Evolutionary conservation across 345 rosid species (phyloP).

Genomic region (Conringia planisiliqua): DNA sequence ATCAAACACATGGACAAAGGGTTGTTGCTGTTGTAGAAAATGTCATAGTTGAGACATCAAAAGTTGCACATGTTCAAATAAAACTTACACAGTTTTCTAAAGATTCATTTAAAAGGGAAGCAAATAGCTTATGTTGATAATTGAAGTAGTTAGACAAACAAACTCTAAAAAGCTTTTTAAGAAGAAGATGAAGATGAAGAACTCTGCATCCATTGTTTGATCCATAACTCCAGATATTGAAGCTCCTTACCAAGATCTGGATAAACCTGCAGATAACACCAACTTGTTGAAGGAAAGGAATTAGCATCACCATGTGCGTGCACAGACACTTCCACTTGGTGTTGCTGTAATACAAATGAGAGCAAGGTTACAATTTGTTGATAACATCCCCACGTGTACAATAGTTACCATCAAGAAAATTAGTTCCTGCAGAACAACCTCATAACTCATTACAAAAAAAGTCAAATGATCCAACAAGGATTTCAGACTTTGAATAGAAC

Average conservation of each 20-base stretch:
- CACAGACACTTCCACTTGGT: too few relatives aligned
- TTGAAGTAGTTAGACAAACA: neutral
- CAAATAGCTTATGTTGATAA: neutral
- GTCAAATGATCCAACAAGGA: too few relatives aligned
- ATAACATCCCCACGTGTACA: too few relatives aligned
- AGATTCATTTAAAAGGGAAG: neutral
- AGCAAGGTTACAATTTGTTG: too few relatives aligned
- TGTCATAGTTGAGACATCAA: neutral
- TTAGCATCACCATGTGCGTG: too few relatives aligned
- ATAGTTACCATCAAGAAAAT: too few relatives aligned
- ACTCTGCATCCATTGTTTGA: slow-evolving; percentile 32
- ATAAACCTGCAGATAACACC: slow-evolving; percentile 60
- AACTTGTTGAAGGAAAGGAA: slow-evolving; percentile 63
- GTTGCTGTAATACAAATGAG: too few relatives aligned
- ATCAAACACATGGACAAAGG: neutral
- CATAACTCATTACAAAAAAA: too few relatives aligned
- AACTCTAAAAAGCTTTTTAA: neutral
- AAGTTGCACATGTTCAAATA: neutral
- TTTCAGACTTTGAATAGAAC: too few relatives aligned
- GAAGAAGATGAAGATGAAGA: slow-evolving; percentile 32
- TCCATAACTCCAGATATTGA: slow-evolving; percentile 3
- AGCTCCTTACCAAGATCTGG: slow-evolving; percentile 5
- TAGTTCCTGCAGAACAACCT: too few relatives aligned
- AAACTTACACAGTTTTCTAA: neutral
- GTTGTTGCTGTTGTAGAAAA: neutral